Evolutionary conservation across 768 basidiomycete genomes (phyloP).

Genomic region (Macrolepiota dolichaula): DNA sequence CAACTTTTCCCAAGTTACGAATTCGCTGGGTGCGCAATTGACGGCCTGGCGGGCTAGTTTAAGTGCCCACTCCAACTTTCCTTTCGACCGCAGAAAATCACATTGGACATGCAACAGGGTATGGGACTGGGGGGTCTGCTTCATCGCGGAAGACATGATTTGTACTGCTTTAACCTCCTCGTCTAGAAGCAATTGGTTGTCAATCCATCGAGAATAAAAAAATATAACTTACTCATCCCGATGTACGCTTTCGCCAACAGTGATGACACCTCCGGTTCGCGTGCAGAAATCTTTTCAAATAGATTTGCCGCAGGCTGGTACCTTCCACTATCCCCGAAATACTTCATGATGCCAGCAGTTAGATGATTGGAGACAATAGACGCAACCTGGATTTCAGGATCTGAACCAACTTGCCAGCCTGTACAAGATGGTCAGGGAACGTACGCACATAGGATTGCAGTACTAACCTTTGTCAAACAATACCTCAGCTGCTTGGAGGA

Average conservation of each 20-base stretch:
- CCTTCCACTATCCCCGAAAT: constrained; percentile 90
- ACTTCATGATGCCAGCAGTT: constrained; percentile 92
- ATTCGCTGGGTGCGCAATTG: constrained; percentile 97
- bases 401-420: constrained; percentile 99
- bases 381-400: constrained; percentile 98
- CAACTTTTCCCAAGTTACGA: constrained; percentile 98
- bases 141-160: constrained; percentile 82
- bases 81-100: constrained; percentile 88
- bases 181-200: constrained; percentile 44
- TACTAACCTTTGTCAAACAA: constrained; percentile 75
- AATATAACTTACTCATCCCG: constrained; percentile 82
- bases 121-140: constrained; percentile 87
- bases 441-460: neutral
- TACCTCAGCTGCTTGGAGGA: constrained; percentile 86
- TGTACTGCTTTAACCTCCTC: constrained; percentile 98
- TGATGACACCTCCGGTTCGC: constrained; percentile 87
- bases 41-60: constrained; percentile 93
- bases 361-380: constrained; percentile 96
- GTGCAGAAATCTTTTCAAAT: constrained; percentile 85
- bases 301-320: constrained; percentile 87
- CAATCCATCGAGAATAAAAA: neutral
- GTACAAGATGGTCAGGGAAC: neutral
- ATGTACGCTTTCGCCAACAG: constrained; percentile 88
- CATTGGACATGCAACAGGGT: constrained; percentile 93
- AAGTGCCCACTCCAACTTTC: constrained; percentile 83